These are phyloP conservation scores for Microbotryum scabiosae DNA, from an alignment of 1,284 basidiomycete species.

Conservation along the genomic window DNA sequence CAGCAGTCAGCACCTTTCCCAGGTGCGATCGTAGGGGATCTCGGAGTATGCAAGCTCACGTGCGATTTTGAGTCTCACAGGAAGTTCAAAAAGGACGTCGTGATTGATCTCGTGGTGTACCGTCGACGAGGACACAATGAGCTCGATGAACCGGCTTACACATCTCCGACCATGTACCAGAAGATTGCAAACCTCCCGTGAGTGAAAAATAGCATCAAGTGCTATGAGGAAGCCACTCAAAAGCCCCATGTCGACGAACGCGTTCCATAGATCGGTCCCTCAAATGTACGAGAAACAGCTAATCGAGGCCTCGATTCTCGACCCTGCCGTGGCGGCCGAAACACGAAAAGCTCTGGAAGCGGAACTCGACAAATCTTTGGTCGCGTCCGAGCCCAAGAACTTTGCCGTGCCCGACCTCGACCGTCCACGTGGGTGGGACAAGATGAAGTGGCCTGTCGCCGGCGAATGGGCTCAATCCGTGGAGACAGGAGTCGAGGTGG, in stretches of 20 bases:
- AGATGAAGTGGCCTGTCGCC: slow-evolving; percentile 62
- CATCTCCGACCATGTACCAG: slow-evolving; percentile 50
- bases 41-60: slow-evolving; percentile 22
- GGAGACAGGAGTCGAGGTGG: slow-evolving; percentile 57
- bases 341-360: slow-evolving; percentile 54
- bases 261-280: slow-evolving; percentile 59
- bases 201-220: not conserved
- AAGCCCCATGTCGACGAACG: slow-evolving; percentile 72
- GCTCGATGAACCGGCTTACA: slow-evolving; percentile 81
- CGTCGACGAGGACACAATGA: slow-evolving; percentile 74
- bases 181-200: slow-evolving; percentile 21
- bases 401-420: slow-evolving; percentile 51
- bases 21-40: slow-evolving; percentile 46
- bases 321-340: slow-evolving; percentile 46
- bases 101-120: slow-evolving; percentile 79
- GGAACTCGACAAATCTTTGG: slow-evolving; percentile 55
- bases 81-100: slow-evolving; percentile 38
- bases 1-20: slow-evolving; percentile 56
- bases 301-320: slow-evolving; percentile 54
- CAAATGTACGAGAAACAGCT: slow-evolving; percentile 70
- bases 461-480: slow-evolving; percentile 51
- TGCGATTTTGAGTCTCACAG: slow-evolving; percentile 1
- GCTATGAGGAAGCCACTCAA: not conserved
- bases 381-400: slow-evolving; percentile 46
- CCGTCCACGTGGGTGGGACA: slow-evolving; percentile 55